Percentiles rank a stretch among this genome's conserved stretches.
phyloP scores from a whole-genome alignment of 495 filamentous ascomycete species.

The Aspergillus incahuasiensis region DNA sequence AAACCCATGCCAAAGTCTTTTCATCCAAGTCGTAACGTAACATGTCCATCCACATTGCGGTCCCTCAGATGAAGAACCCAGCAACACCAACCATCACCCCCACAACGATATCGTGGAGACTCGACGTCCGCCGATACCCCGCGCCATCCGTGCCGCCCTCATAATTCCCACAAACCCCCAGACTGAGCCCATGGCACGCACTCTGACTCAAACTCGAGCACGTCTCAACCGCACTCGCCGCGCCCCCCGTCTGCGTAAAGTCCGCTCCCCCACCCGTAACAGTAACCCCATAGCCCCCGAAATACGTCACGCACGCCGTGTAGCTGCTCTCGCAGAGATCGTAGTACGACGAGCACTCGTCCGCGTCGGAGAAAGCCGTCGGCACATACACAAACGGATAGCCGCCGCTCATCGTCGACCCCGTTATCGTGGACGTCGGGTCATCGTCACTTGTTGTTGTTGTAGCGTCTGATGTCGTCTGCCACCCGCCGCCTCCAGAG shows the following conservation, averaged over 20 bases:
- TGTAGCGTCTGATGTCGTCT: slow-evolving; percentile 27
- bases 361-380: slow-evolving; percentile 59
- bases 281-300: slow-evolving; percentile 49
- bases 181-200: slow-evolving; percentile 57
- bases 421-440: slow-evolving; percentile 40
- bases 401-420: slow-evolving; percentile 37
- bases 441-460: slow-evolving; percentile 29
- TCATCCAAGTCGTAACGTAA: slow-evolving; percentile 7
- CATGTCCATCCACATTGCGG: not conserved
- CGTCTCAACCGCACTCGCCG: slow-evolving; percentile 52
- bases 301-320: slow-evolving; percentile 53
- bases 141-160: slow-evolving; percentile 31
- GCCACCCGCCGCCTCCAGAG: slow-evolving; percentile 23
- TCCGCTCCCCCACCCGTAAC: slow-evolving; percentile 41
- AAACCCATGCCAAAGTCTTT: not conserved
- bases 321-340: slow-evolving; percentile 62
- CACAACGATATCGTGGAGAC: slow-evolving; percentile 40
- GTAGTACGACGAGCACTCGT: slow-evolving; percentile 63
- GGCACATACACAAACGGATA: slow-evolving; percentile 66
- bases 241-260: slow-evolving; percentile 61
- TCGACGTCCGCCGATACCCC: slow-evolving; percentile 22
- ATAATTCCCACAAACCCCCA: slow-evolving; percentile 49
- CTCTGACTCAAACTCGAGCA: slow-evolving; percentile 59
- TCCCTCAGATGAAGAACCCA: slow-evolving; percentile 39
- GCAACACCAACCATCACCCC: slow-evolving; percentile 40